These are phyloP conservation scores for Populus simonii DNA, from an alignment of 345 rosid species.

Conservation along the genomic window DNA sequence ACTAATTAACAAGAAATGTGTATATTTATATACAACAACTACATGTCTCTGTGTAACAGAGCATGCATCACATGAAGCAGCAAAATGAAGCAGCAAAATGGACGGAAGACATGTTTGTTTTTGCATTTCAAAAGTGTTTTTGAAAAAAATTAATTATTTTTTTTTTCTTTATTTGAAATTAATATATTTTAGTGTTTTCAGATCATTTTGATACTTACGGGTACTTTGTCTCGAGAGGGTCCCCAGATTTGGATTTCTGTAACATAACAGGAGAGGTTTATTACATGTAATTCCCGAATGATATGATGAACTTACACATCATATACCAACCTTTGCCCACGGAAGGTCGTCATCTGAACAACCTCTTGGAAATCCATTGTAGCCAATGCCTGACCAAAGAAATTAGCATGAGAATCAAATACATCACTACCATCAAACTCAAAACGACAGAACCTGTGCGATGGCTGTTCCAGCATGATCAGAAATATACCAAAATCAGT, in stretches of 20 bases:
- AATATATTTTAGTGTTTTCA: no score
- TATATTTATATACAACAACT: no score
- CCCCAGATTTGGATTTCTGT: constrained; percentile 72
- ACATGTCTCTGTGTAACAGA: not conserved
- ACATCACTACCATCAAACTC: not conserved
- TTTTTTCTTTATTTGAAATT: no score
- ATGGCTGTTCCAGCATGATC: not conserved
- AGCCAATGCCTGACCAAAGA: constrained; percentile 71
- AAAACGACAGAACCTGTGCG: not conserved
- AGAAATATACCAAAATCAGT: no score
- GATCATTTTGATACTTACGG: constrained; percentile 42
- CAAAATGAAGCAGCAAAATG: no score
- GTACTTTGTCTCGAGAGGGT: constrained; percentile 86
- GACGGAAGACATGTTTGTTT: not conserved
- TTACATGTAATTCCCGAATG: not conserved
- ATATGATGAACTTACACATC: not conserved
- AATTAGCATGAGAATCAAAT: not conserved
- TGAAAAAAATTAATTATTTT: no score
- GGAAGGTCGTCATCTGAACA: constrained; percentile 97
- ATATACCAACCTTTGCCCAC: constrained; percentile 81
- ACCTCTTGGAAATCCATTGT: constrained; percentile 98
- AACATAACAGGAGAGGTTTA: constrained; percentile 13
- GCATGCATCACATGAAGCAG: not conserved
- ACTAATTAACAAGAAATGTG: not conserved
- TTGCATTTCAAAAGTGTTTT: accelerated